Percentiles rank a stretch among this genome's conserved stretches.
These are phyloP conservation scores for Collybia nuda DNA, from an alignment of 768 basidiomycete genomes.

Conservation along the genomic window DNA sequence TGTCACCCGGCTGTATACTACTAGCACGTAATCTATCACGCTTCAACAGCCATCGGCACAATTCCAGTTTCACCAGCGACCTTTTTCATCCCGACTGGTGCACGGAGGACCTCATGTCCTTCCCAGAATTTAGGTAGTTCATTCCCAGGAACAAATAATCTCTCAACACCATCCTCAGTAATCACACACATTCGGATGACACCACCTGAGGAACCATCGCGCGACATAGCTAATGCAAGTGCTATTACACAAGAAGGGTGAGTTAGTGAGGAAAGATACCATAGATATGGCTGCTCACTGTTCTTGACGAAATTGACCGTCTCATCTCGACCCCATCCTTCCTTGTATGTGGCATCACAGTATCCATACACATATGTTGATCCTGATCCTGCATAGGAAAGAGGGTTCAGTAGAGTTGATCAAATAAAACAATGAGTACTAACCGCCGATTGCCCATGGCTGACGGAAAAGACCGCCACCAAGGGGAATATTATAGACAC, in stretches of 20 bases:
- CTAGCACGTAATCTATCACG: conserved; percentile 17
- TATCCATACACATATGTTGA: conserved; percentile 99
- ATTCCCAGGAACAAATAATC: conserved; percentile 90
- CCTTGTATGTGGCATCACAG: conserved; percentile 96
- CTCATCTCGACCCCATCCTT: conserved; percentile 88
- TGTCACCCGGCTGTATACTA: too few relatives aligned
- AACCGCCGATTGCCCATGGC: conserved; percentile 98
- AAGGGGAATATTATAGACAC: conserved; percentile 95
- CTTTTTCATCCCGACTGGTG: conserved; percentile 26
- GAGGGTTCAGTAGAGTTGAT: conserved; percentile 1
- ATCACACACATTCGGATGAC: conserved; percentile 98
- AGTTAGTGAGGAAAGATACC: background rate
- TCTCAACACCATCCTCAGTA: conserved; percentile 87
- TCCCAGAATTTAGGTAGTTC: conserved; percentile 90
- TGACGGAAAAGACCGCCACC: conserved; percentile 97
- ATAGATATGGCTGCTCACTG: conserved; percentile 55
- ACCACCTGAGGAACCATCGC: conserved; percentile 98
- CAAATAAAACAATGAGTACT: conserved; percentile 16
- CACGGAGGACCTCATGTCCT: conserved; percentile 69
- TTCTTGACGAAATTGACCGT: conserved; percentile 95
- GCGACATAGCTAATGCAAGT: conserved; percentile 91
- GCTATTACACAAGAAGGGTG: conserved; percentile 44
- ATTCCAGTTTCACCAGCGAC: conserved; percentile 29
- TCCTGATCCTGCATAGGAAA: conserved; percentile 67
- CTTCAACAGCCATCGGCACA: conserved; percentile 51